Percentiles rank a stretch among this genome's conserved stretches.
Evolutionary conservation across 371 early-diverging fungal species (phyloP).

Genomic region (Chytridiales sp.): DNA sequence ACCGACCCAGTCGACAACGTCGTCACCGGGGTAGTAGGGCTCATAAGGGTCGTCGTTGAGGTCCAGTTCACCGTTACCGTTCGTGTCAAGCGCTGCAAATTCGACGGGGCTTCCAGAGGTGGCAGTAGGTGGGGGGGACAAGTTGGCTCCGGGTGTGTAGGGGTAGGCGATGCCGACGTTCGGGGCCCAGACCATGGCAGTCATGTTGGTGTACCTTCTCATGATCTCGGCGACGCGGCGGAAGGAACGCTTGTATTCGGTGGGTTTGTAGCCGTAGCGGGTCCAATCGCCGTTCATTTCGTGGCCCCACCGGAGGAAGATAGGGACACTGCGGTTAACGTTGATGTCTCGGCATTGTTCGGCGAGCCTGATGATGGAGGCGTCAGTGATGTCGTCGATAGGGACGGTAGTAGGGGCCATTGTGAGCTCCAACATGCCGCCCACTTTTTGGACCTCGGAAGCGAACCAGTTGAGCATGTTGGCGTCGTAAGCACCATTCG

Average conservation of each 20-base stretch:
- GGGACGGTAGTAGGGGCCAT: slow-evolving; percentile 18
- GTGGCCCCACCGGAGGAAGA: slow-evolving; percentile 41
- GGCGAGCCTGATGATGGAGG: slow-evolving; percentile 21
- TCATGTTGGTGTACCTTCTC: slow-evolving; percentile 23
- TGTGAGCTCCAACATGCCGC: slow-evolving; percentile 42
- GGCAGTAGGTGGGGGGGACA: slow-evolving; percentile 6
- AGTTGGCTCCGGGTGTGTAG: slow-evolving; percentile 17
- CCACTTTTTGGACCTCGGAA: slow-evolving; percentile 19
- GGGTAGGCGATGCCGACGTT: slow-evolving; percentile 47
- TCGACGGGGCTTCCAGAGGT: too few species aligned
- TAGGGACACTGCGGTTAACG: slow-evolving; percentile 33
- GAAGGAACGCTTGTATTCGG: slow-evolving; percentile 13
- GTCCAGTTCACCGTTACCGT: slow-evolving; percentile 24
- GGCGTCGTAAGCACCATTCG: slow-evolving; percentile 7
- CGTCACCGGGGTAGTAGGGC: slow-evolving; percentile 40
- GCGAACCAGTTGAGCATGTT: slow-evolving; percentile 34
- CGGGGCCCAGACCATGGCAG: slow-evolving; percentile 50
- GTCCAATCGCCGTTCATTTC: slow-evolving; percentile 38
- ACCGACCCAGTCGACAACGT: slow-evolving; percentile 41
- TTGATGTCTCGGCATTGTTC: slow-evolving; percentile 27
- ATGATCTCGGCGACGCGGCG: slow-evolving; percentile 12
- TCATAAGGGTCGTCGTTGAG: slow-evolving; percentile 37
- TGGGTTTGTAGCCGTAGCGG: slow-evolving; percentile 17
- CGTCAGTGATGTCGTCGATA: slow-evolving; percentile 13
- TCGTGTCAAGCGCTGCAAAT: slow-evolving; percentile 39